Conservation (phyloP, 2,329 filamentous ascomycete species). For the Aureobasidium uvarum region DNA sequence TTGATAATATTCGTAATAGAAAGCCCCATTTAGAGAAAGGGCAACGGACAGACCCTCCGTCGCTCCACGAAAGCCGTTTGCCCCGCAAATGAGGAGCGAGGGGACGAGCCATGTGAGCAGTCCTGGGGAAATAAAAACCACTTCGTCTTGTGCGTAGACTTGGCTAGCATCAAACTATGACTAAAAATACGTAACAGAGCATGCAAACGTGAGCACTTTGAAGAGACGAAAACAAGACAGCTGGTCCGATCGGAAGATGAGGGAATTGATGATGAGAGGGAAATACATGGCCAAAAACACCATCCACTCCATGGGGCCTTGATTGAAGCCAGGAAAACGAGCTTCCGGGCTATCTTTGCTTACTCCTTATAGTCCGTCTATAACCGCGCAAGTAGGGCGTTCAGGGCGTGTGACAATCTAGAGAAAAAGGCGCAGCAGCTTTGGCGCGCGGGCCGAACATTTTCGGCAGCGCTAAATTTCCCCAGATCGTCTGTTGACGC, state of each 20-base stretch:
- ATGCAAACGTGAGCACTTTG: conserved; percentile 7
- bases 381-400: conserved; percentile 13
- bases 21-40: conserved; percentile 5
- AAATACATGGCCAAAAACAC: background rate
- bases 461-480: conserved; percentile 25
- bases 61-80: conserved; percentile 24
- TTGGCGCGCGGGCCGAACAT: conserved; percentile 15
- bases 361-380: background rate
- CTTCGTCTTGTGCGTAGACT: conserved; percentile 12
- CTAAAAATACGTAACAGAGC: conserved; percentile 26
- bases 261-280: background rate
- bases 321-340: background rate
- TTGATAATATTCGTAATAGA: conserved; percentile 27
- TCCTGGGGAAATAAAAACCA: conserved; percentile 17
- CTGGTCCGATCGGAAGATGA: conserved; percentile 9
- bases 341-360: background rate
- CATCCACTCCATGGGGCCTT: background rate
- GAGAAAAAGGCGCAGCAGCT: conserved; percentile 21
- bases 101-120: conserved; percentile 24
- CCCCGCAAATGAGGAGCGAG: conserved; percentile 18
- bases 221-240: background rate
- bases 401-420: conserved; percentile 8
- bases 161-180: conserved; percentile 23
- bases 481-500: conserved; percentile 22
- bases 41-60: conserved; percentile 10